Evolutionary conservation across 2,329 filamentous ascomycete species (phyloP).

Genomic region (Diplodia sapinea): DNA sequence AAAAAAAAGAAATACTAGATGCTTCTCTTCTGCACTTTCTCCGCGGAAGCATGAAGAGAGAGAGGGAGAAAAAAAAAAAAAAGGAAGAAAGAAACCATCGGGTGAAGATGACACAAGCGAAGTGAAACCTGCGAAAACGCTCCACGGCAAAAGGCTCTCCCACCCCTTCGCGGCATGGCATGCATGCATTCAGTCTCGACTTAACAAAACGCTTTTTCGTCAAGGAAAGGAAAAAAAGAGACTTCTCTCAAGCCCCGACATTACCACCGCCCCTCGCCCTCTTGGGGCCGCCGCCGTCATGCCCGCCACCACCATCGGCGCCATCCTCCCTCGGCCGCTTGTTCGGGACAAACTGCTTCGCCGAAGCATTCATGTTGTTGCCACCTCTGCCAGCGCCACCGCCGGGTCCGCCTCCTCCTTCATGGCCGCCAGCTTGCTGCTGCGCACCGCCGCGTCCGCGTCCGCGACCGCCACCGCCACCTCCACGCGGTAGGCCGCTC

Average conservation of each 20-base stretch:
- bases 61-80: not conserved
- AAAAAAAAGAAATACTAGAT: not conserved
- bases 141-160: not conserved
- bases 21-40: not conserved
- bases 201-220: not conserved
- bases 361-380: conserved; percentile 43
- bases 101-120: not conserved
- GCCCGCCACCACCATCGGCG: conserved; percentile 32
- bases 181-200: too few species aligned
- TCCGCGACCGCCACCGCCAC: conserved; percentile 28
- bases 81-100: not conserved
- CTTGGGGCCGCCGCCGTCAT: conserved; percentile 14
- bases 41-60: not conserved
- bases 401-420: conserved; percentile 35
- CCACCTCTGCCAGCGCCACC: conserved; percentile 35
- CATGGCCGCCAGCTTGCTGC: conserved; percentile 32
- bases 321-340: conserved; percentile 42
- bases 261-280: conserved; percentile 12
- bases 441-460: conserved; percentile 21
- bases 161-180: too few species aligned
- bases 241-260: conserved; percentile 4
- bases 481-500: conserved; percentile 33
- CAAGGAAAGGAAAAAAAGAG: not conserved
- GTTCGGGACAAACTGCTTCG: conserved; percentile 46
- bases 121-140: not conserved